These are phyloP conservation scores for Dryas drummondii DNA, from an alignment of 306 rosid genomes.

Conservation along the genomic window DNA sequence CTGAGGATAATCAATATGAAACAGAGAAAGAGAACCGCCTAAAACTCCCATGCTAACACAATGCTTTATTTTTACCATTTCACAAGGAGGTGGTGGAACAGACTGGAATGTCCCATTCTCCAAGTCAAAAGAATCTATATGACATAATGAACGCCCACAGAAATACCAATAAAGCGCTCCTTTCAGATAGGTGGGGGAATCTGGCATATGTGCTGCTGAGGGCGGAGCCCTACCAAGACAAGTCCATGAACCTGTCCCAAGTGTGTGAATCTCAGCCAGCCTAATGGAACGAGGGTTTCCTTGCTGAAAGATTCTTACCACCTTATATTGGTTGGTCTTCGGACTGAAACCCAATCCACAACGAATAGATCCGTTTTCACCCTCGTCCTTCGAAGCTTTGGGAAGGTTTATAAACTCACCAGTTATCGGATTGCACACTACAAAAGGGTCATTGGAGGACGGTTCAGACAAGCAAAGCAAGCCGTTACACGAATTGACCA, in stretches of 20 bases:
- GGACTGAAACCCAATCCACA: conserved; percentile 17
- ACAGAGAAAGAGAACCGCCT: not conserved
- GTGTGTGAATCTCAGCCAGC: conserved; percentile 9
- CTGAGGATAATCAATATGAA: not conserved
- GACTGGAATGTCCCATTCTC: conserved; percentile 12
- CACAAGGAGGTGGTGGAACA: conserved; percentile 5
- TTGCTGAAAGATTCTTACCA: not conserved
- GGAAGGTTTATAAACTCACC: conserved; percentile 31
- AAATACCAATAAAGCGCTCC: conserved; percentile 25
- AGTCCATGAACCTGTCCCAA: conserved; percentile 16
- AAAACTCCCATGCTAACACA: conserved; percentile 11
- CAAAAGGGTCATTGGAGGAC: not conserved
- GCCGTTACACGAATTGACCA: conserved; percentile 33
- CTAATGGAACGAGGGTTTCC: too few species aligned
- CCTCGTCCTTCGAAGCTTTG: not conserved
- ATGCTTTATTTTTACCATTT: not conserved
- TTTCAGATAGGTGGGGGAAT: conserved; percentile 8
- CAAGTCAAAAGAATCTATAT: conserved; percentile 10
- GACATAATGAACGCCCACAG: accelerated
- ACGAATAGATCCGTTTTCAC: not conserved
- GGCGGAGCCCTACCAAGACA: not conserved
- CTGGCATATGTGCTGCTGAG: too few species aligned
- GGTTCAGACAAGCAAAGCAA: conserved; percentile 27
- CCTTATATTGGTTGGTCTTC: conserved; percentile 18
- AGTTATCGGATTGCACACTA: conserved; percentile 28